Evolutionary conservation across 176 grass and related monocot species (phyloP).

Genomic region (Ensete ventricosum): DNA sequence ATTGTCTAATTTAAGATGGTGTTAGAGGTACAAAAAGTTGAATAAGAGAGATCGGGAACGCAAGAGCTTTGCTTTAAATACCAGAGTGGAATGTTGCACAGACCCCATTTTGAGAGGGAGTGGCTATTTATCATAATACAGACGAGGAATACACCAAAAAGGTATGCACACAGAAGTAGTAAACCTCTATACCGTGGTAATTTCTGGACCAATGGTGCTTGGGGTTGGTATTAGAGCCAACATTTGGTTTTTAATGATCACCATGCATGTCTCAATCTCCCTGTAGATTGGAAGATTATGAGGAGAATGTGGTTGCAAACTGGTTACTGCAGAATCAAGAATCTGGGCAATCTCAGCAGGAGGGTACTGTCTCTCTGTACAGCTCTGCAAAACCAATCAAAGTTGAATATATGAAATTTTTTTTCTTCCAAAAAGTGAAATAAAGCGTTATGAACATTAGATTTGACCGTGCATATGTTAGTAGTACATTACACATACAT

Average conservation of each 20-base stretch:
- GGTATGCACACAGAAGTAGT: too few relatives aligned
- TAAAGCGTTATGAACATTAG: not conserved
- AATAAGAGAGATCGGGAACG: not conserved
- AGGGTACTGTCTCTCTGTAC: slow-evolving; percentile 84
- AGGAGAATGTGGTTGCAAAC: slow-evolving; percentile 66
- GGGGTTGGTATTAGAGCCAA: slow-evolving; percentile 74
- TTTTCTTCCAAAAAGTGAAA: not conserved
- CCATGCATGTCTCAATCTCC: slow-evolving; percentile 85
- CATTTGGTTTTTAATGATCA: slow-evolving; percentile 89
- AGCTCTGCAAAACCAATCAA: slow-evolving; percentile 39
- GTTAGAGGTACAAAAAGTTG: not conserved
- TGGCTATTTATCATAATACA: not conserved
- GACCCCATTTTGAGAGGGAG: not conserved
- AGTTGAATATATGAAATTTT: too few relatives aligned
- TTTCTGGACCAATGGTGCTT: slow-evolving; percentile 10
- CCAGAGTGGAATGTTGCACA: not conserved
- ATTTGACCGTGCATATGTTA: too few relatives aligned
- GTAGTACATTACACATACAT: too few relatives aligned
- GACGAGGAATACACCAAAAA: not conserved
- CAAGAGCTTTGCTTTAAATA: not conserved
- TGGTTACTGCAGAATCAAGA: slow-evolving; percentile 56
- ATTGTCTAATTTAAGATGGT: not conserved
- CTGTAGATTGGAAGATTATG: slow-evolving; percentile 51
- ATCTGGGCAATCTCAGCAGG: slow-evolving; percentile 91
- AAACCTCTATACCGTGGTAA: slow-evolving; percentile 19